Percentiles rank a stretch among this genome's conserved stretches.
Evolutionary conservation across 257 asterid species (phyloP).

Genomic region (Solanum sejunctum): DNA sequence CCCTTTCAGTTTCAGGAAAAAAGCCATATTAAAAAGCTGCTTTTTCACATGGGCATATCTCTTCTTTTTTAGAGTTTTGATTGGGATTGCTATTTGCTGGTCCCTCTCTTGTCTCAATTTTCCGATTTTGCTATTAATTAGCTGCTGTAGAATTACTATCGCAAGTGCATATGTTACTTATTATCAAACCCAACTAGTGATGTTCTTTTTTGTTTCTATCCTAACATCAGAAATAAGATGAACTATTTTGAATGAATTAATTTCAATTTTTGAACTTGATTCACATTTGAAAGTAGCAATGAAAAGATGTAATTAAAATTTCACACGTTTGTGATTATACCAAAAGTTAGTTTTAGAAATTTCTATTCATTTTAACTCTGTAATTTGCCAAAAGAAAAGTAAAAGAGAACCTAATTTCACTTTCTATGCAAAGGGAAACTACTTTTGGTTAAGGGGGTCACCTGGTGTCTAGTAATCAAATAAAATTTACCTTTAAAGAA

Average conservation of each 20-base stretch:
- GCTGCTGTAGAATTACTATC: neutral
- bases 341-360: neutral
- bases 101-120: constrained; percentile 1
- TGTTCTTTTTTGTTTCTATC: neutral
- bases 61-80: neutral
- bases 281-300: neutral
- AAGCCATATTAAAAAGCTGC: constrained; percentile 20
- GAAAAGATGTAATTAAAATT: neutral
- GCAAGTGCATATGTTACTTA: neutral
- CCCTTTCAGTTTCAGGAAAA: neutral
- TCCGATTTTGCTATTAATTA: neutral
- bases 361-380: neutral
- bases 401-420: neutral
- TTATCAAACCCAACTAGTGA: neutral
- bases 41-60: constrained; percentile 28
- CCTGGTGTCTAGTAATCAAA: neutral
- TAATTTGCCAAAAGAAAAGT: neutral
- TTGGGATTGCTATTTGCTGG: neutral
- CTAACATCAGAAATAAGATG: no score
- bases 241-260: neutral
- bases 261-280: neutral
- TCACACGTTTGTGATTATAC: neutral
- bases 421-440: neutral
- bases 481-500: neutral
- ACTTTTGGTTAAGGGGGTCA: neutral